phyloP scores from a whole-genome alignment of 2,329 filamentous ascomycete genomes.

The Dactylellina drechsleri region DNA sequence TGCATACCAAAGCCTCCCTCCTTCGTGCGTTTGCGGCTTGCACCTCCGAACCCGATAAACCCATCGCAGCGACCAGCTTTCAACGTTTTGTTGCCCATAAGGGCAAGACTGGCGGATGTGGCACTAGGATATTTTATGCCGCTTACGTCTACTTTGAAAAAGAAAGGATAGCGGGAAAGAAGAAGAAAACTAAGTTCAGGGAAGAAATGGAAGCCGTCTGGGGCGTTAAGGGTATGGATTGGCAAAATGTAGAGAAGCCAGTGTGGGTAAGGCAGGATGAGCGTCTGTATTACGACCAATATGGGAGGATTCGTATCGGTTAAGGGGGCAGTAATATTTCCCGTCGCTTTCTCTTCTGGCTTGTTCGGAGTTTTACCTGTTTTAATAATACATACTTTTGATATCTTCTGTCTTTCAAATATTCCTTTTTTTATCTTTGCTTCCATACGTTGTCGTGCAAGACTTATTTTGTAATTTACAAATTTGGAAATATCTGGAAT shows the following conservation, averaged over 20 bases:
- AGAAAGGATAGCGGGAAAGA: constrained; percentile 66
- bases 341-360: too few species aligned
- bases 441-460: too few species aligned
- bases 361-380: too few species aligned
- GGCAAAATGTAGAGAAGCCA: constrained; percentile 30
- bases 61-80: constrained; percentile 64
- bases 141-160: constrained; percentile 72
- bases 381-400: too few species aligned
- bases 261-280: neutral
- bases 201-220: constrained; percentile 66
- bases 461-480: too few species aligned
- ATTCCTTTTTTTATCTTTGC: too few species aligned
- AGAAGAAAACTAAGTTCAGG: constrained; percentile 67
- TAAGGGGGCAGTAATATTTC: too few species aligned
- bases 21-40: constrained; percentile 64
- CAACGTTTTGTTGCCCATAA: constrained; percentile 67
- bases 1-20: constrained; percentile 67
- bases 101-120: constrained; percentile 66
- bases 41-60: constrained; percentile 60
- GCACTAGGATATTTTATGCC: constrained; percentile 66
- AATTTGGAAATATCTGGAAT: too few species aligned
- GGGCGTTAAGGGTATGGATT: constrained; percentile 54
- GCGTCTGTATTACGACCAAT: neutral
- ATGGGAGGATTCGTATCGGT: neutral
- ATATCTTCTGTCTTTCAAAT: too few species aligned